These are phyloP conservation scores for Fragaria vesca DNA, from an alignment of 306 rosid species.

Conservation along the genomic window DNA sequence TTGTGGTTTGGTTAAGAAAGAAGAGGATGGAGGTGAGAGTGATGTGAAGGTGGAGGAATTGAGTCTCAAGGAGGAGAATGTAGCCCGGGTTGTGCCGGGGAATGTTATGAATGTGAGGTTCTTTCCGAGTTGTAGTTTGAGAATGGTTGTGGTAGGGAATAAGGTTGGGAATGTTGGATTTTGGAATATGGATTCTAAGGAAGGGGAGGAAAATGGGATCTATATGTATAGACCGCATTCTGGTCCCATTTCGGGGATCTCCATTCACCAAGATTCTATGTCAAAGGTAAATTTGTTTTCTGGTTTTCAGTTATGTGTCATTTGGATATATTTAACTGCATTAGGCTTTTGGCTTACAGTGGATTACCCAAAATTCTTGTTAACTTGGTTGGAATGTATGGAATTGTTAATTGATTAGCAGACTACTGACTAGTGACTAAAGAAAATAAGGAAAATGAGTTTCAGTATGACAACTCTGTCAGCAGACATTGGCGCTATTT, in stretches of 20 bases:
- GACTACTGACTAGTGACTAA: not conserved
- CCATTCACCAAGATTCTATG: conserved; percentile 50
- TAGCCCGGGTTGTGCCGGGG: conserved; percentile 61
- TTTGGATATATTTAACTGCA: not conserved
- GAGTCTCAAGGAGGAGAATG: conserved; percentile 56
- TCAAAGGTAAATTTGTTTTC: conserved; percentile 56
- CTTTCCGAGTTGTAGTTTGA: conserved; percentile 56
- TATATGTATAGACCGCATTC: conserved; percentile 62
- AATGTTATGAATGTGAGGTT: conserved; percentile 50
- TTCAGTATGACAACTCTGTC: not conserved
- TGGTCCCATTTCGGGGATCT: conserved; percentile 71
- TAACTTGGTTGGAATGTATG: not conserved
- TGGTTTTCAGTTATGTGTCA: not conserved
- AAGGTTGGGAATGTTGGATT: conserved; percentile 75
- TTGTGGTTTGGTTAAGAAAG: conserved; percentile 11
- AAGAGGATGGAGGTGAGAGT: conserved; percentile 9
- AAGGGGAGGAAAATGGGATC: conserved; percentile 34
- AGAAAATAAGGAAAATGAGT: not conserved
- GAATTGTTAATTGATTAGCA: not conserved
- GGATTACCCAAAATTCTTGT: not conserved
- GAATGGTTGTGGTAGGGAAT: conserved; percentile 61
- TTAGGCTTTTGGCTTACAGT: not conserved
- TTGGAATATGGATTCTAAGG: conserved; percentile 50
- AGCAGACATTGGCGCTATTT: not conserved
- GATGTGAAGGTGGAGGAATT: conserved; percentile 40